Base-by-base conservation (phyloP, 1,139 yeast species). In the Lipomyces yarrowii region DNA sequence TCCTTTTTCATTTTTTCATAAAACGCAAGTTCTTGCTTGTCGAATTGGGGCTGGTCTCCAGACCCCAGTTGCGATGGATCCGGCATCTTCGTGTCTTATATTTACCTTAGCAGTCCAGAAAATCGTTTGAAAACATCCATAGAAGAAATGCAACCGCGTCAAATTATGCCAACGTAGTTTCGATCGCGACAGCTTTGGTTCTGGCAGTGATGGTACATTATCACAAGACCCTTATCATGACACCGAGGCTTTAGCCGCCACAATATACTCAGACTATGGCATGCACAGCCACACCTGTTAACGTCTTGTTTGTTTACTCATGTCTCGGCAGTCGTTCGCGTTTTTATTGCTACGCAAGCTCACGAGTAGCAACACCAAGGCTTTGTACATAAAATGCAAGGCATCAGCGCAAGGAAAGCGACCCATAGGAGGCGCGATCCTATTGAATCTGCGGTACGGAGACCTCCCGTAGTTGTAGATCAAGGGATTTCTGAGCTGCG, bases 1-100 rank as follows among this genome's bases (percentile, higher is more conserved):
- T 88, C 86, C 73, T 86, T 83, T 75, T 88, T 88, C 73, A 90
- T 79, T 73, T 83, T 83, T 64, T 87, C 88, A 78, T 93, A 93
- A 70, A 88, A 88, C 64, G 83, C 86, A 66, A 77, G 64, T 56
- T 71, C 70, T 11, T 61, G 67, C 39, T 52, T 55, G 57, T 64
- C 65, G 48, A 67, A 57, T 37, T 53, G 59, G 13, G 51, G 59
- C 56, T 46, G 57, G 39, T 57, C 67, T 6, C 58, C 57, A 13
- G 62, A 15, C 13, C 53, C 65, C 11, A 67, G 39, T 53, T 70
- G 70, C 4, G 74, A 64, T 26, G 71, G 72, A 57, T 73, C 74
- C 13, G 74, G 73, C 73, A 74, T 73, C 23, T 18, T 52, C 32
- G 32, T 42, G 48, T 7, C 8, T 3, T 42, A 4, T 42, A 5